Conservation (phyloP, 768 basidiomycete species). For the Leccinum subtestaceum region DNA sequence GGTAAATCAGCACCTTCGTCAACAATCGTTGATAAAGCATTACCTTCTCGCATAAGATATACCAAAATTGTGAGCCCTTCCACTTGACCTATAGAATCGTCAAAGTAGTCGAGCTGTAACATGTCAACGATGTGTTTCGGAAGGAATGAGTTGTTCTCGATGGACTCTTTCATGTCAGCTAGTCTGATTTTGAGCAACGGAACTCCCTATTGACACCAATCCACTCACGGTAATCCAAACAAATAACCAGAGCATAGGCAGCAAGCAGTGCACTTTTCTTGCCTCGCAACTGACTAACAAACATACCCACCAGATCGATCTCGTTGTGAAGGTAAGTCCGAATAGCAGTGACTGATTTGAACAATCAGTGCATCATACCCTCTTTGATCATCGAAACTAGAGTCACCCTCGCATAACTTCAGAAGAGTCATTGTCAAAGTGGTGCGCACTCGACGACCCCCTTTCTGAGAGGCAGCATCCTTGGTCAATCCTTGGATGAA, state of each 20-base stretch:
- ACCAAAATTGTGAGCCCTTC: conserved; percentile 26
- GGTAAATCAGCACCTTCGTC: background rate
- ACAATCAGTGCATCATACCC: background rate
- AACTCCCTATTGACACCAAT: background rate
- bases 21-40: background rate
- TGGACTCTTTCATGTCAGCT: conserved; percentile 14
- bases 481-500: no score
- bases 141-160: conserved; percentile 4
- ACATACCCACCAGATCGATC: conserved; percentile 1
- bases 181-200: background rate
- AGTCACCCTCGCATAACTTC: conserved; percentile 21
- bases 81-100: conserved; percentile 21
- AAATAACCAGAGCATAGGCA: conserved; percentile 20
- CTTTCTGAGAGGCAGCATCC: background rate
- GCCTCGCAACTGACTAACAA: conserved; percentile 17
- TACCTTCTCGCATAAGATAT: conserved; percentile 20
- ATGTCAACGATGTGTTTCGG: conserved; percentile 15
- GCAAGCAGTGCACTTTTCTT: conserved; percentile 19
- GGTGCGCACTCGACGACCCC: conserved; percentile 15
- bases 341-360: conserved; percentile 4
- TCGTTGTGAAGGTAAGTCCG: conserved; percentile 8
- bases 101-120: conserved; percentile 22
- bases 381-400: background rate
- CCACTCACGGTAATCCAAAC: conserved; percentile 15
- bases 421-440: conserved; percentile 23